Evolutionary conservation across 2,329 filamentous ascomycete species (phyloP), one percentile per base, ranked within the genome.

Genomic region (Diaporthe humulicola): DNA sequence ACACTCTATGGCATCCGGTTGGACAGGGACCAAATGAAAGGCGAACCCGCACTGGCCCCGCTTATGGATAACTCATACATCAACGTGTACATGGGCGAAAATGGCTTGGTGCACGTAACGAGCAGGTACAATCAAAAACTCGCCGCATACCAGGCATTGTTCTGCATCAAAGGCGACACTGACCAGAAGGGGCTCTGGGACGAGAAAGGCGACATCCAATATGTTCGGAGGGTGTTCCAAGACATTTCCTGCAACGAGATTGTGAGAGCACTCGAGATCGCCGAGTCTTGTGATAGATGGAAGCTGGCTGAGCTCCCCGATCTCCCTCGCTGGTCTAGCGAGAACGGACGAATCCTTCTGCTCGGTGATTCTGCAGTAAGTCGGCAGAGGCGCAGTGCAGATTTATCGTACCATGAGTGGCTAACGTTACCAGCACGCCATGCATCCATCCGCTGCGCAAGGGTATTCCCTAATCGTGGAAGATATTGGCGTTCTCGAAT

Each of bases 171-270:
- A 12, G 73, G 67, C 36, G 73, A 76, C 8, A 77, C 78, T 1
- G 78, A 79, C 52, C 78, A 79, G 67, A 74, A 75, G 19, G 61
- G 75, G 9, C 71, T 79, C 4, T 79, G 78, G 78, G 78, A 79
- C 22, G 78, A 79, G 30, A 70, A 77, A 19, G 78, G 78, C 25
- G 78, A 79, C 8, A 77, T 79, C 30, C 73, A 71, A 9, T 75
- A 76, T 25, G 77, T 79, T n/a, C 74, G 77, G 1, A 58, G 76
- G 0, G 57, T 73, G 52, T 78, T 78, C 50, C 48, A 70, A 14
- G 71, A 52, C 14, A n/a, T n/a, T n/a, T 64, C 76, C 2, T 78
- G 75, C 40, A 64, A 56, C 4, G 78, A 78, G 57, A 42, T 79
- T 30, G 70, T 73, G 25, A 75, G 74, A 50, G 73, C 64, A 1